Evolutionary conservation across 306 rosid species (phyloP), one percentile per base, ranked within the genome.

Genomic region (Nissolia schottii): DNA sequence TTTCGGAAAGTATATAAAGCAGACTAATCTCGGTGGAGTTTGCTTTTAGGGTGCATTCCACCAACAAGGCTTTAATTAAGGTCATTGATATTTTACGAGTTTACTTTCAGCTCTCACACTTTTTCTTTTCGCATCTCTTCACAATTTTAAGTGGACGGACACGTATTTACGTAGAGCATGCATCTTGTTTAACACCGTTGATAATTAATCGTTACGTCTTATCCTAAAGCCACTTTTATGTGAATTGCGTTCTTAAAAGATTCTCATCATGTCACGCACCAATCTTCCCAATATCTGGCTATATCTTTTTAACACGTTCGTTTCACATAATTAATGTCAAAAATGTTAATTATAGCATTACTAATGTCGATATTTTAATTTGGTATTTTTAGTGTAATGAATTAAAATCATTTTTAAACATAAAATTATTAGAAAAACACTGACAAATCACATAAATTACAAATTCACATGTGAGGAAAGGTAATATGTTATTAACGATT

Each of bases 151-250:
- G 63, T 70, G 66, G 65, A 24, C 27, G 67, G 29, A 51, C 23
- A 28, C 43, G 35, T 53, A 37, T n/a, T n/a, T n/a, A n/a, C 37
- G 53, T 12, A 37, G 2, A 15, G 71, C 56, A 74, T 37, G n/a
- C 12, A 9, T 37, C 43, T 20, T 6, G 51, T 73, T 61, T 16
- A n/a, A 61, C 22, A 22, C 70, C 49, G 63, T 62, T 62, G 51
- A 37, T 73, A 46, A n/a, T 73, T 48, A 51, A 37, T 70, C 14
- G 74, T 68, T 50, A 68, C 62, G 14, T 53, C 53, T 9, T 23
- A 20, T 69, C 38, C 54, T 37, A 37, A 70, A 54, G 64, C 64
- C 16, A 19, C 60, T n/a, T 48, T 53, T 23, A 54, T 22, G 31
- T 31, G 7, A 2, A 34, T 69, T 23, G 7, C 20, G 53, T 37